Conservation (phyloP, 805 yeast genomes). For the Ogataea pini region DNA sequence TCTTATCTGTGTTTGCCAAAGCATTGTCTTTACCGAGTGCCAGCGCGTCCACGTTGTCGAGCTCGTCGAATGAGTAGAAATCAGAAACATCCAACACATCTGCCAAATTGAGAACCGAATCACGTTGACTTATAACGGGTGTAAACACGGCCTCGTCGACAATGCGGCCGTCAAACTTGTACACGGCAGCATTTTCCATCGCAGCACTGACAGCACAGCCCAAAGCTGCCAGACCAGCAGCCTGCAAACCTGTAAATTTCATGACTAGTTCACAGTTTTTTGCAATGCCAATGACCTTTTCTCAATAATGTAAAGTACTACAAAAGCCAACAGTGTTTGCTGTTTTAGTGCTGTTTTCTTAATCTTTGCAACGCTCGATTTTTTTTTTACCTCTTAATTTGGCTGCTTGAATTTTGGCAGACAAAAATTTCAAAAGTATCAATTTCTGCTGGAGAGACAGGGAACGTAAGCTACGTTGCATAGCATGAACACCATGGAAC, state of each 20-base stretch:
- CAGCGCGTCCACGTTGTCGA: slow-evolving; percentile 25
- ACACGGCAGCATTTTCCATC: slow-evolving; percentile 31
- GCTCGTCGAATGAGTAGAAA: slow-evolving; percentile 37
- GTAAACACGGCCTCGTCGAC: not conserved
- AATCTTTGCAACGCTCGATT: slow-evolving; percentile 9
- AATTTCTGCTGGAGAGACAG: too few relatives aligned
- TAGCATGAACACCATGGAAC: too few relatives aligned
- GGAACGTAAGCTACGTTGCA: too few relatives aligned
- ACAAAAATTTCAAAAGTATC: slow-evolving; percentile 3
- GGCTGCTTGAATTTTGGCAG: slow-evolving; percentile 2
- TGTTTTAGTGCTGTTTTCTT: slow-evolving; percentile 3
- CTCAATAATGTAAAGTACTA: not conserved
- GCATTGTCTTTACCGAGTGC: slow-evolving; percentile 23
- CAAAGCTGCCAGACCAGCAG: slow-evolving; percentile 4
- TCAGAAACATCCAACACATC: slow-evolving; percentile 45
- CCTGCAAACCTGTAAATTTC: slow-evolving; percentile 4
- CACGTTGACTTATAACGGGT: slow-evolving; percentile 26
- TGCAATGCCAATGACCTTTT: slow-evolving; percentile 1
- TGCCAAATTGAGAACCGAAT: slow-evolving; percentile 45
- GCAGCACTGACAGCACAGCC: slow-evolving; percentile 12
- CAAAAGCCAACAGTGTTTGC: not conserved
- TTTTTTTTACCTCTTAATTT: slow-evolving; percentile 2
- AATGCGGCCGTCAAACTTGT: slow-evolving; percentile 15
- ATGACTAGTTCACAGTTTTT: not conserved
- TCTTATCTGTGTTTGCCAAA: slow-evolving; percentile 18